Base-by-base conservation (phyloP, 2,329 filamentous ascomycete genomes). In the Ophiostoma pallidulum region DNA sequence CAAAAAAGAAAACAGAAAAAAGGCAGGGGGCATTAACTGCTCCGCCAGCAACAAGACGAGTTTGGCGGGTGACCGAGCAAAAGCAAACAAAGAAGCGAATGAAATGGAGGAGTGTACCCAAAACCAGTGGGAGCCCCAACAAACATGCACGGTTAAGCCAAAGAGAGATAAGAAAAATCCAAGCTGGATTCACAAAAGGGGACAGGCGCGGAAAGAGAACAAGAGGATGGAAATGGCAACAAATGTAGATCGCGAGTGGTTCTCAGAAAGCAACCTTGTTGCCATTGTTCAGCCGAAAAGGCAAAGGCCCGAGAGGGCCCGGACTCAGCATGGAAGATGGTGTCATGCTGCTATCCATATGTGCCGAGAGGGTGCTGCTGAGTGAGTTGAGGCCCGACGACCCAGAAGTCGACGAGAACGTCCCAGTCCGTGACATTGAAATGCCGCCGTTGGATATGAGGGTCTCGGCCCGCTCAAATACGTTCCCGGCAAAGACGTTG, bases 351-450 rank as follows among this genome's bases (percentile, higher is more conserved):
- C 60, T 58, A 33, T 64, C 61, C 6, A 45, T 22, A 10, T 58
- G 55, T 4, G 54, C 58, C 3, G 59, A 59, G 3, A 60, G 51
- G 2, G 58, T 60, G 35, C 48, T 51, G 35, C 16, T 53, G 35
- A 49, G 40, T 1, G 49, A 51, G 45, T 46, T 49, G 40, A 64
- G 53, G 51, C 82, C 77, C 3, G 82, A 80, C 12, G 72, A 75
- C 58, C 79, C 83, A 58, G 73, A 85, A n/a, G 68, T 69, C 0
- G 82, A 82, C 16, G 68, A 66, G 52, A 74, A 70, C 0, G 84
- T 85, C 45, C 66, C 62, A 64, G 62, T 63, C n/a, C 75, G 70
- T 19, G 70, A 71, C 68, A 78, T 72, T n/a, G 71, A 73, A 28
- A 77, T 66, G 14, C 75, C 75, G n/a, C 73, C 73, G 58, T 73